Evolutionary conservation across 495 filamentous ascomycete species (phyloP), one percentile per base, ranked within the genome.

Genomic region (Glonium stellatum): DNA sequence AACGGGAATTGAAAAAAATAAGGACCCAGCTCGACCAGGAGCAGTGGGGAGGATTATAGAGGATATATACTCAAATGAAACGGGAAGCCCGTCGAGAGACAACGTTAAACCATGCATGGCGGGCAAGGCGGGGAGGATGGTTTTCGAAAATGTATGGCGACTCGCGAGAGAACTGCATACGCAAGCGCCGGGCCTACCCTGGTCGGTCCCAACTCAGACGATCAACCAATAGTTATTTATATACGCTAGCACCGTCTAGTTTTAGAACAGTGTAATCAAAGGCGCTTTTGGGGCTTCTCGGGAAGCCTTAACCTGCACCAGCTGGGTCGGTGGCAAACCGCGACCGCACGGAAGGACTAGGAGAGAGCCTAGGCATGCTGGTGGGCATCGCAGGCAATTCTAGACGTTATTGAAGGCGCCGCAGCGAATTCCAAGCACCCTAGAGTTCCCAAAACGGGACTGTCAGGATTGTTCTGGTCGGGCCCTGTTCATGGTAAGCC

Each of bases 1-100:
- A 48, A 52, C 35, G 19, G 23, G 37, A 54, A 53, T 22, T 31
- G 4, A 41, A 46, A 46, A 31, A 31, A 31, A 31, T 31, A 31
- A 31, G 27, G 27, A 31, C 27, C 27, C 27, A 31, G 49, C 34
- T 47, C 41, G 42, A 60, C 47, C 57, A 44, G 56, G 44, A 51
- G 56, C 21, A 21, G 56, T 34, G 39, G 39, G 39, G 39, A 18
- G 18, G 10, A 13, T 15, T 44, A 44, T 15, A 4, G 18, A 18
- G 39, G 39, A 44, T 44, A 44, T 44, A 44, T 44, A 44, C 39
- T 15, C 39, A 18, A 11, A 44, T 44, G 18, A 18, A 44, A 18
- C 39, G 39, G 39, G 39, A 44, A 18, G 18, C 18, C 39, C 10
- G 39, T 44, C 39, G 39, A 44, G 39, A 18, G 13, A 44, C 13